Base-by-base conservation (phyloP, 2,329 filamentous ascomycete species). In the Torrubiellomyces zombiae region DNA sequence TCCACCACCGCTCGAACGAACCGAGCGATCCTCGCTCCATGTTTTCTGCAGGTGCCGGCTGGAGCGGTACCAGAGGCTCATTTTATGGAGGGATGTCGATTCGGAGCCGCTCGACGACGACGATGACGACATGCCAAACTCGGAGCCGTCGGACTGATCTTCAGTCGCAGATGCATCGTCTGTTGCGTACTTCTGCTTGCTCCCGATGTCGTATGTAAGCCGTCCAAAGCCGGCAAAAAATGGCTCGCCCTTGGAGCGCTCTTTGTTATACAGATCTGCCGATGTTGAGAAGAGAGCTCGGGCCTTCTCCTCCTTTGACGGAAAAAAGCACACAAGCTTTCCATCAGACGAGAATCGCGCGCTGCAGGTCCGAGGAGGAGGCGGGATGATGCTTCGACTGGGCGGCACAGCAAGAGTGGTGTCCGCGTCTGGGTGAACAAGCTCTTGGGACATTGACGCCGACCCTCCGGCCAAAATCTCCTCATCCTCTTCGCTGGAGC, bases 401-500 rank as follows among this genome's bases (percentile, higher is more conserved):
- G 55, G 50, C 2, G 63, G 55, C 2, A 62, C 55, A 2, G 58
- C 58, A 21, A 72, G 49, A 3, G 63, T 60, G 4, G 58, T 59
- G 21, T 66, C 65, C 4, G 58, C 52, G 24, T 68, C 64, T 13
- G 53, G 55, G 31, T 61, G 67, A 7, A 59, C 56, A 13, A 74
- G 51, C 34, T 74, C 68, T 33, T 72, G 67, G 6, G 68, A 73
- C 63, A 74, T 67, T 27, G 63, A 61, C 9, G 59, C 62, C 7
- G 62, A 66, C 11, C 58, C 61, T 4, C 61, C 60, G 3, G 58
- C 44, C 1, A 58, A 57, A 8, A 65, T 62, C 14, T 62, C 56
- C 22, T 56, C 56, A 19, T 83, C 79, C 13, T 85, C 80, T 35
- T 85, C 79, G 38, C 79, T 91, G 3, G 82, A 94, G 36, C 80